Evolutionary conservation across 805 yeast genomes (phyloP).

Genomic region (Saccharomyces kudriavzevii): DNA sequence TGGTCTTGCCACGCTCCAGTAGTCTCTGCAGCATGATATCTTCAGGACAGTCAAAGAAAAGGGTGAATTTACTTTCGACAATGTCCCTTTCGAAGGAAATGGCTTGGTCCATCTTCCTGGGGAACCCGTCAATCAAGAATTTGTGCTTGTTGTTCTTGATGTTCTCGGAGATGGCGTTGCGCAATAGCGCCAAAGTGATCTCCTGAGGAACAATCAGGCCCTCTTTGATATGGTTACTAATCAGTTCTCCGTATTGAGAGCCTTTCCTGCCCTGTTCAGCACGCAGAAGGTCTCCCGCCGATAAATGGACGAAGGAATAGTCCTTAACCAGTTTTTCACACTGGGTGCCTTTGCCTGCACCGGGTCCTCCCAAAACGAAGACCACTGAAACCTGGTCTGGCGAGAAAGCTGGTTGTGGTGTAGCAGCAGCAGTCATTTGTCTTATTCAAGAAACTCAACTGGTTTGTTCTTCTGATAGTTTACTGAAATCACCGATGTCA

Average conservation of each 20-base stretch:
- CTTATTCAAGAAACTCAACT: conserved; percentile 36
- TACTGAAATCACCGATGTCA: conserved; percentile 39
- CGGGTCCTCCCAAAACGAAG: conserved; percentile 95
- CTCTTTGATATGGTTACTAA: conserved; percentile 73
- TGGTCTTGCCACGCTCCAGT: conserved; percentile 85
- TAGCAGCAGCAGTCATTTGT: conserved; percentile 1
- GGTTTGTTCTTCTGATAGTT: conserved; percentile 39
- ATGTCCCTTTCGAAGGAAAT: conserved; percentile 75
- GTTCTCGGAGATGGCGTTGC: conserved; percentile 63
- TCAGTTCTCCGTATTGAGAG: conserved; percentile 77
- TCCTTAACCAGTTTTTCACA: conserved; percentile 77
- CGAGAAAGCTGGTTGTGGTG: conserved; percentile 40
- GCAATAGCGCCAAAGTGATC: conserved; percentile 74
- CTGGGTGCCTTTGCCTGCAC: conserved; percentile 97
- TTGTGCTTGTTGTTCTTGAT: conserved; percentile 41
- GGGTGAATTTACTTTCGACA: conserved; percentile 61
- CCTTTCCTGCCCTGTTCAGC: conserved; percentile 83
- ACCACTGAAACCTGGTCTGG: conserved; percentile 67
- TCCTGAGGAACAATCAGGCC: conserved; percentile 91
- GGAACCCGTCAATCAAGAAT: conserved; percentile 92
- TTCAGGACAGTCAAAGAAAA: conserved; percentile 79
- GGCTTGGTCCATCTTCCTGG: conserved; percentile 98
- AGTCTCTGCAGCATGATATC: conserved; percentile 75
- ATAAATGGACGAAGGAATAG: conserved; percentile 74
- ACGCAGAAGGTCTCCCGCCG: conserved; percentile 94